phyloP scores from a whole-genome alignment of 306 rosid species.

The Trichosanthes truncata region DNA sequence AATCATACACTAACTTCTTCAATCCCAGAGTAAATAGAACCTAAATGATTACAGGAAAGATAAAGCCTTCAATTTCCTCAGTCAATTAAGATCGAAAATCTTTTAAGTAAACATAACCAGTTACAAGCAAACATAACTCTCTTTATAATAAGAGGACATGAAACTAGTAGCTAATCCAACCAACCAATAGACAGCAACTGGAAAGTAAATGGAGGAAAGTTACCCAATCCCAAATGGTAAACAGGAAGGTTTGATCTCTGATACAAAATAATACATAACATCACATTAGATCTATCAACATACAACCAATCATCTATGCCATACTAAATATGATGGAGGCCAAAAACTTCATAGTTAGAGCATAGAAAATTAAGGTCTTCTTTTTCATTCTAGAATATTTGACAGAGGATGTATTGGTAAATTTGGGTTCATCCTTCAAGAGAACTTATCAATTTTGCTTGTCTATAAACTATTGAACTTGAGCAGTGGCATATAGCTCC shows the following conservation, averaged over 20 bases:
- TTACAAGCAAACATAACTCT: not conserved
- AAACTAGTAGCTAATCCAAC: not conserved
- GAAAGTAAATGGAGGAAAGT: not conserved
- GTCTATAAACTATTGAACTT: not conserved
- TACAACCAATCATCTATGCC: not conserved
- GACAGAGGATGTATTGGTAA: not conserved
- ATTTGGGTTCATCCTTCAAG: not conserved
- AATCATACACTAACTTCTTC: not conserved
- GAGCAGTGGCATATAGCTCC: not conserved
- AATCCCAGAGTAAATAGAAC: not conserved
- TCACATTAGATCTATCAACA: not conserved
- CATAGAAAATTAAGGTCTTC: not conserved
- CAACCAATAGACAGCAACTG: not conserved
- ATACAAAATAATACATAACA: not conserved
- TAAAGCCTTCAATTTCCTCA: not conserved
- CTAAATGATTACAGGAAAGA: not conserved
- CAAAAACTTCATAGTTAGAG: not conserved
- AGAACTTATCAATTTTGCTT: not conserved
- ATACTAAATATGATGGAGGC: not conserved
- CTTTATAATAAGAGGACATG: not conserved
- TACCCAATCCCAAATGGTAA: not conserved
- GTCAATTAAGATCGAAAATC: not conserved
- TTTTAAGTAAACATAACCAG: not conserved
- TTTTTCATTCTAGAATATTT: not conserved
- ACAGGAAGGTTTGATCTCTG: not conserved